Evolutionary conservation across 805 yeast genomes (phyloP).

Genomic region (Cyberlindnera mrakii): DNA sequence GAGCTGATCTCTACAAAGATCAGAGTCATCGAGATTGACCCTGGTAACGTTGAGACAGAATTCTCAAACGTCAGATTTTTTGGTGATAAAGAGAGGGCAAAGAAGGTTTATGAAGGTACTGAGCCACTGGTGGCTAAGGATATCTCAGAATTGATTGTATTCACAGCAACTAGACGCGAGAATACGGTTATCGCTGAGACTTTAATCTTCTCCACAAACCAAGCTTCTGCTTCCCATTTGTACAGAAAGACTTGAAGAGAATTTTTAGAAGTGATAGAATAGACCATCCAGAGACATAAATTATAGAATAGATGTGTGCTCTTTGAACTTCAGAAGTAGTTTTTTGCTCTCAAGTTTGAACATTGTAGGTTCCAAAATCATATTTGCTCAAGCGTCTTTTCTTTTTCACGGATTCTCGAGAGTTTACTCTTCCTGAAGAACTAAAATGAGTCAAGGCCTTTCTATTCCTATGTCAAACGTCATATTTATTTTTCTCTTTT

Average conservation of each 20-base stretch:
- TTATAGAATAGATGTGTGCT: no score
- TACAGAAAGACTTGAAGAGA: constrained; percentile 33
- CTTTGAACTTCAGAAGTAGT: no score
- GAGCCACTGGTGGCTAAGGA: constrained; percentile 55
- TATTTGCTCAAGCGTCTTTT: no score
- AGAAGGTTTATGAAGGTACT: constrained; percentile 49
- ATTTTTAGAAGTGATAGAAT: no score
- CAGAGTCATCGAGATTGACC: constrained; percentile 60
- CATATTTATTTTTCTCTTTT: neutral
- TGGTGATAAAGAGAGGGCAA: constrained; percentile 50
- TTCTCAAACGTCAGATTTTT: constrained; percentile 54
- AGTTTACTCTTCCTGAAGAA: no score
- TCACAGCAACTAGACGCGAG: constrained; percentile 49
- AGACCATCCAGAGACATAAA: no score
- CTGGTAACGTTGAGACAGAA: constrained; percentile 67
- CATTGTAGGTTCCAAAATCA: neutral
- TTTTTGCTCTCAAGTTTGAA: neutral
- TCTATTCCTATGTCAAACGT: neutral
- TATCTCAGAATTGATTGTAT: constrained; percentile 29
- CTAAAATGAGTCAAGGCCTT: no score
- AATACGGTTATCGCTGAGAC: constrained; percentile 68
- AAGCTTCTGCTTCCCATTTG: constrained; percentile 56
- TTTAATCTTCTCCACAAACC: constrained; percentile 78
- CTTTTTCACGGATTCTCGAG: no score
- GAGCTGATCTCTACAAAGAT: constrained; percentile 66